These are phyloP conservation scores for Mitragyna speciosa DNA, from an alignment of 257 asterid genomes.

Conservation along the genomic window DNA sequence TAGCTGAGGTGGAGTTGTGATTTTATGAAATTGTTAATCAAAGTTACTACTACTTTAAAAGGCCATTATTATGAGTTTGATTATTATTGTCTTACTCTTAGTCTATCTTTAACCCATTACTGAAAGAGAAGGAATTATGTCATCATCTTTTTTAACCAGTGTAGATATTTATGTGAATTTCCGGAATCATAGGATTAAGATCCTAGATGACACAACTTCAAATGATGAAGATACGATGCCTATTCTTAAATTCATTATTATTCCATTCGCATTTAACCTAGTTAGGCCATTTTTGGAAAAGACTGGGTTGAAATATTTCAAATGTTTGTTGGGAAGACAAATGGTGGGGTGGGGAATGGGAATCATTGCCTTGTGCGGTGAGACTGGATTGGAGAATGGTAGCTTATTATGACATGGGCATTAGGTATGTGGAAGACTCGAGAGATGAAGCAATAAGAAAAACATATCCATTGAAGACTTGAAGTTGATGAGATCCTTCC, in stretches of 20 bases:
- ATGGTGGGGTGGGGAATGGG: neutral
- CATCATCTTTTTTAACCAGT: neutral
- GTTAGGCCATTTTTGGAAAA: neutral
- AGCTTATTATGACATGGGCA: neutral
- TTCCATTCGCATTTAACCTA: slow-evolving; percentile 5
- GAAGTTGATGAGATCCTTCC: slow-evolving; percentile 25
- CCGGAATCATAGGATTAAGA: slow-evolving; percentile 5
- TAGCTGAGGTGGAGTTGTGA: too few species aligned
- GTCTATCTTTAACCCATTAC: too few species aligned
- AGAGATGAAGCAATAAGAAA: slow-evolving; percentile 1
- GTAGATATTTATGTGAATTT: neutral
- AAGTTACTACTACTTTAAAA: too few species aligned
- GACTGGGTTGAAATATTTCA: slow-evolving; percentile 4
- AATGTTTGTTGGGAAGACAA: neutral
- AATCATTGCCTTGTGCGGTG: neutral
- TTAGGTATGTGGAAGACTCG: slow-evolving; percentile 18
- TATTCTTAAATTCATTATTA: slow-evolving; percentile 6
- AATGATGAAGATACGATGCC: neutral
- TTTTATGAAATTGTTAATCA: too few species aligned
- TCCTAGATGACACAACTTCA: neutral
- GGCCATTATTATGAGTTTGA: too few species aligned
- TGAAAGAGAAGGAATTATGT: neutral
- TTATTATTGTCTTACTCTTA: too few species aligned
- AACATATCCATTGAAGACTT: slow-evolving; percentile 13
- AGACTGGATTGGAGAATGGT: neutral